Base-by-base conservation (phyloP, 352 stramenopile genomes). In the Globisporangium iwayamae region DNA sequence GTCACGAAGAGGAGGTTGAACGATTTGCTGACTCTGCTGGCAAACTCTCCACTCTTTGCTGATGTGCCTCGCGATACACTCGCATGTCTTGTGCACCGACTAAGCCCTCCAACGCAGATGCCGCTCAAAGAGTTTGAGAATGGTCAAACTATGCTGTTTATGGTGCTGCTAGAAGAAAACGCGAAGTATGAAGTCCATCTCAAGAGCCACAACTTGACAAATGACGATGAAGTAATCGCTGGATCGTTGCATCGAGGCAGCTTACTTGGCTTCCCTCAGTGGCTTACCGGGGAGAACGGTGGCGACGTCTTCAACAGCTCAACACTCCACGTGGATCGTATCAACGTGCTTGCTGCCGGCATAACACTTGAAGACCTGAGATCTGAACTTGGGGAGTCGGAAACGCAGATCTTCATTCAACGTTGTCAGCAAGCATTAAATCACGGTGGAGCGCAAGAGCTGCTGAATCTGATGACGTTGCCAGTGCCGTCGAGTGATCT, bases 41-140 rank as follows among this genome's bases (percentile, higher is more conserved):
- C 32, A 10, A 41, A 13, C 2, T 54, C 38, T 5, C 47, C 14
- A 3, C 20, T 69, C 8, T 69, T 69, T 30, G 38, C 2, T 16
- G 48, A 39, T 18, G 14, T 69, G 9, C n/a, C 39, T 0, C 63
- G 63, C 8, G 63, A 69, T 39, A 58, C 41, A 38, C 56, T 69
- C 18, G 56, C 56, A 3, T 64, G 63, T 36, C 38, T 64, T 10
- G 56, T 43, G 1, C 50, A 61, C 34, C 28, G 50, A 4, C 20
- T 60, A 1, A 25, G 30, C 1, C 28, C 47, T 0, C 63, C 63
- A 4, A 30, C 16, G 9, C 36, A 50, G 9, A 4, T 56, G 2
- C 6, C 38, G n/a, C 25, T 59, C 9, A n/a, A 14, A 6, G 38
- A 36, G 4, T 30, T 56, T 13, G 32, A 36, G 1, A 11, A 13